phyloP scores from a whole-genome alignment of 306 rosid species.

The Cucurbita ficifolia region DNA sequence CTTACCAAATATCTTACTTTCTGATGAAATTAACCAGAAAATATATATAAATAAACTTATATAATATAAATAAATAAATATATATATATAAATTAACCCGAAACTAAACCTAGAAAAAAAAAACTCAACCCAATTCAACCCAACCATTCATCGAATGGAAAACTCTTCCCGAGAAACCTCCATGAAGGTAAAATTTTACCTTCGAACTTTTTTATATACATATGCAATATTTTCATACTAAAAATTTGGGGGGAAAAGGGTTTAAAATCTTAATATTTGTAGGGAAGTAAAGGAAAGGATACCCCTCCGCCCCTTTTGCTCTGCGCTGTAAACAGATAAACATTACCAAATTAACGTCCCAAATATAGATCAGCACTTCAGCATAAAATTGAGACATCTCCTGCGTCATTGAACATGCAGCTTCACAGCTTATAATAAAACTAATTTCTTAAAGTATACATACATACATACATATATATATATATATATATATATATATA shows the following conservation, averaged over 20 bases:
- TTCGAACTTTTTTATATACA: too few relatives aligned
- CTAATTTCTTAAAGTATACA: neutral
- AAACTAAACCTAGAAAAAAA: neutral
- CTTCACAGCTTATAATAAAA: conserved; percentile 1
- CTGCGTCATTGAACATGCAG: neutral
- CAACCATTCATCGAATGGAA: too few relatives aligned
- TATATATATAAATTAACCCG: too few relatives aligned
- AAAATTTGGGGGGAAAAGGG: neutral
- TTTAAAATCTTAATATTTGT: too few relatives aligned
- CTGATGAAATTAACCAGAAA: neutral
- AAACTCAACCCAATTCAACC: neutral
- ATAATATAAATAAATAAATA: too few relatives aligned
- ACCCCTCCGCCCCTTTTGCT: neutral
- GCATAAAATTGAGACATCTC: neutral
- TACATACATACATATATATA: too few relatives aligned
- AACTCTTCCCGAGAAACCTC: too few relatives aligned
- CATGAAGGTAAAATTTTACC: too few relatives aligned
- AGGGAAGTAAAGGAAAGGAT: neutral
- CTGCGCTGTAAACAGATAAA: neutral
- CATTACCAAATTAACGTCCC: neutral
- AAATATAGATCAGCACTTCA: neutral
- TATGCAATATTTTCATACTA: neutral
- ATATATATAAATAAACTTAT: too few relatives aligned
- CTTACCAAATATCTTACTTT: neutral
- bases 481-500: neutral